Base-by-base conservation (phyloP, 495 filamentous ascomycete genomes). In the Lichina pygmaea region DNA sequence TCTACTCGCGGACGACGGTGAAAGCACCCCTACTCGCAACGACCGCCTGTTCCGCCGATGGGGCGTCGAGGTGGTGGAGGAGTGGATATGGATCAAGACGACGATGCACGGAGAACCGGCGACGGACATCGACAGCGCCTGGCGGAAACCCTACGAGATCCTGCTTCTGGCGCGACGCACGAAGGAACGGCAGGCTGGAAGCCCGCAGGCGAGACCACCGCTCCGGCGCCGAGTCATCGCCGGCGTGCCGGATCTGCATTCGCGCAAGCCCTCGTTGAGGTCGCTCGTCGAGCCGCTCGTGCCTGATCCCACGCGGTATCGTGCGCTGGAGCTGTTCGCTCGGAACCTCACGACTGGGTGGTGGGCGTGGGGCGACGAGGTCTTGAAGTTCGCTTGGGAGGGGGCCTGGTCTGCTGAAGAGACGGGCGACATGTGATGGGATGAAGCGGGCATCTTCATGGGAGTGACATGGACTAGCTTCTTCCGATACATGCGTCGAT, bases 51-150 rank as follows among this genome's bases (percentile, higher is more conserved):
- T 93, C 33, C 57, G 56, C 7, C 56, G 60, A 38, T 80, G 78
- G 64, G 75, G 70, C 3, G 63, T 94, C 0, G 57, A 66, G 40
- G 52, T 75, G 16, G 57, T 67, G 12, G 86, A 85, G 43, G 84
- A 93, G 63, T 95, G 86, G 86, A 60, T 78, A 0, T 97, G 89
- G 89, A 51, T 93, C 34, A 97, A 97, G 57, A 70, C 73, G 8
- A 93, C 89, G 0, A 55, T 53, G 0, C 43, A 58, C 0, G 89
- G 89, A 0, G 67, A 81, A 50, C 76, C 82, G 0, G 63, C 93
- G 12, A 68, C 67, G 24, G 56, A 62, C n/a, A n/a, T 91, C 5
- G 69, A 79, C 43, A 69, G 74, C 4, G 51, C 67, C 5, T 86
- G 76, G 79, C 62, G 81, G 53, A 85, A 80, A 55, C 85, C 86